Base-by-base conservation (phyloP, 345 rosid genomes). In the Conringia planisiliqua region DNA sequence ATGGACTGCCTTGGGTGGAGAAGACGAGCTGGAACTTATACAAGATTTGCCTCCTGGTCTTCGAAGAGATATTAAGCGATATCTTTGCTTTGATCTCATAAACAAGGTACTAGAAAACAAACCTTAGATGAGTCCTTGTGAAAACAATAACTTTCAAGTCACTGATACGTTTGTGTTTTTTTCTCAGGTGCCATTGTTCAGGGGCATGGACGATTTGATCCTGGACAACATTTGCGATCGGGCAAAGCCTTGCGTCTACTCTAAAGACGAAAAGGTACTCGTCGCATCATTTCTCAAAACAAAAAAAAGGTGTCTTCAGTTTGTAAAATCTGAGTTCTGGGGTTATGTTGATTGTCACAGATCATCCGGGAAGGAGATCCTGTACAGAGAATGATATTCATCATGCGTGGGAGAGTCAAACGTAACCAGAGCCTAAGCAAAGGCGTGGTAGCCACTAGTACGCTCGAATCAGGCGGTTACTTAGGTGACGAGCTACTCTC, bases 291-390 rank as follows among this genome's bases (percentile, higher is more conserved):
- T 17, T 43, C 59, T 52, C 33, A 55, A 46, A 29, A 22, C 18
- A 7, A 35, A 35, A 10, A 16, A 40, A 10, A 11, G 9, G 12
- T 33, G 52, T 50, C 7, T 60, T 47, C 5, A 66, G 22, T 38
- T 46, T 62, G 18, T 36, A 22, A 29, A 61, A 22, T 43, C 12
- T 52, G 1, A 61, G 33, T 22, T 61, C 20, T 10, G 13, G 10
- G 32, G 10, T 26, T 29, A 18, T 8, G 7, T 51, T 62, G 63
- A 69, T 47, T 32, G 58, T 27, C 47, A 71, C 84, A 94, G 97
- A 87, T 94, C 57, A 87, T 88, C n/a, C 82, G 98, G 4, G 98
- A 94, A 84, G 96, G 97, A 27, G 98, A 94, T 72, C 98, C 93
- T 0, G 98, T 94, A 66, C 87, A 72, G 70, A 84, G 90, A 62